Base-by-base conservation (phyloP, 768 basidiomycete species). In the Tremella yokohamensis region DNA sequence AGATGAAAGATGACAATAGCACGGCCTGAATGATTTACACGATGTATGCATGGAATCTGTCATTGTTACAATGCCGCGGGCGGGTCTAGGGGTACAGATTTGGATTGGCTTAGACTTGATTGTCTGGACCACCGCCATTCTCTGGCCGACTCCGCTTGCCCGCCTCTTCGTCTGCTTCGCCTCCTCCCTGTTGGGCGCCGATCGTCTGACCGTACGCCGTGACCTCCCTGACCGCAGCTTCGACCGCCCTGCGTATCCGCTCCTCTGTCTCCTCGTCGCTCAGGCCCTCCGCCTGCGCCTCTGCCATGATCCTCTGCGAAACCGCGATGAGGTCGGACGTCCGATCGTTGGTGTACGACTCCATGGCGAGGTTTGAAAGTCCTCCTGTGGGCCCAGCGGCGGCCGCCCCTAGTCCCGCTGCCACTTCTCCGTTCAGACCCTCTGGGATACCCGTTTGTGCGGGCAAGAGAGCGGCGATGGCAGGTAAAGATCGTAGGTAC, bases 231-330 rank as follows among this genome's bases (percentile, higher is more conserved):
- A 93, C 86, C 13, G 84, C 82, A 66, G 80, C 76, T 38, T 83
- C 70, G 47, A 91, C 89, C 12, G 82, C 81, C 54, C 79, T 79
- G 50, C 83, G 79, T 52, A 91, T 80, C 66, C 85, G 80, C 52
- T 77, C 78, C 19, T 89, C 85, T 37, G 84, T 85, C 74, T 88
- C 83, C 29, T 34, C 29, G 4, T 34, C 29, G 29, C 29, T 34
- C 26, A 80, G 78, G 6, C 85, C 86, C 62, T 84, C 77, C 48
- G 75, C 75, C 62, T 83, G 80, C 22, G 82, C 81, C 38, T 80
- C 82, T 56, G 81, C 80, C 81, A 88, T 84, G 70, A 91, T 85
- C 53, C 82, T 81, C 67, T 84, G 81, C 40, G 87, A 84, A 19
- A 83, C 82, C 51, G 78, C 76, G 79, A 91, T 83, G 58, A 90